phyloP scores from a whole-genome alignment of 2,329 filamentous ascomycete species.

The Colletotrichum spinosum region DNA sequence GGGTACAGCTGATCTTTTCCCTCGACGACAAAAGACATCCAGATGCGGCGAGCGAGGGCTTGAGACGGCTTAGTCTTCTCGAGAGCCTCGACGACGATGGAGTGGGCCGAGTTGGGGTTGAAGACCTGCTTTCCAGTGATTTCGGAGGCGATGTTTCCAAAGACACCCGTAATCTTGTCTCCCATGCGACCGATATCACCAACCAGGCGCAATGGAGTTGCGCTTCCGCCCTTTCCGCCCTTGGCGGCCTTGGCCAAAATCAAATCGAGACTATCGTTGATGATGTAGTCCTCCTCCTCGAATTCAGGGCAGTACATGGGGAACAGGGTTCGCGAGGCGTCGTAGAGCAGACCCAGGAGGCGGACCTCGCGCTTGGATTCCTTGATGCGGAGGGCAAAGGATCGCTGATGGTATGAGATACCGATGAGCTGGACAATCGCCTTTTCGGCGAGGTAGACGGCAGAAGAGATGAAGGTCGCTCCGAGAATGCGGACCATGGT shows the following conservation, averaged over 20 bases:
- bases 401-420: conserved; percentile 86
- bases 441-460: conserved; percentile 82
- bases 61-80: conserved; percentile 88
- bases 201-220: conserved; percentile 83
- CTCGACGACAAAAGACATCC: conserved; percentile 98
- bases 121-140: conserved; percentile 97
- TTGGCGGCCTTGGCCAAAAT: conserved; percentile 66
- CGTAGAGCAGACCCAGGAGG: conserved; percentile 86
- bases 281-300: conserved; percentile 89
- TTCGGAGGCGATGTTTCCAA: conserved; percentile 93
- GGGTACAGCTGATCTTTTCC: conserved; percentile 81
- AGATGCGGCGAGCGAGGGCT: conserved; percentile 92
- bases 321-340: conserved; percentile 88
- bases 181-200: conserved; percentile 83
- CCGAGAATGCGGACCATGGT: conserved; percentile 73
- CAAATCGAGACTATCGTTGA: conserved; percentile 85
- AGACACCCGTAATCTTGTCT: conserved; percentile 92
- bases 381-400: conserved; percentile 85
- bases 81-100: conserved; percentile 87
- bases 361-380: conserved; percentile 89
- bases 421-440: conserved; percentile 84
- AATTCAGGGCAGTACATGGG: conserved; percentile 95
- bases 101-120: conserved; percentile 91
- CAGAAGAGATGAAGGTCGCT: conserved; percentile 74
- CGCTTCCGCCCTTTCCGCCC: conserved; percentile 61